Percentiles rank a stretch among this genome's conserved stretches.
These are phyloP conservation scores for Ceratobasidium sp. DNA, from an alignment of 1,284 basidiomycete species.

Conservation along the genomic window DNA sequence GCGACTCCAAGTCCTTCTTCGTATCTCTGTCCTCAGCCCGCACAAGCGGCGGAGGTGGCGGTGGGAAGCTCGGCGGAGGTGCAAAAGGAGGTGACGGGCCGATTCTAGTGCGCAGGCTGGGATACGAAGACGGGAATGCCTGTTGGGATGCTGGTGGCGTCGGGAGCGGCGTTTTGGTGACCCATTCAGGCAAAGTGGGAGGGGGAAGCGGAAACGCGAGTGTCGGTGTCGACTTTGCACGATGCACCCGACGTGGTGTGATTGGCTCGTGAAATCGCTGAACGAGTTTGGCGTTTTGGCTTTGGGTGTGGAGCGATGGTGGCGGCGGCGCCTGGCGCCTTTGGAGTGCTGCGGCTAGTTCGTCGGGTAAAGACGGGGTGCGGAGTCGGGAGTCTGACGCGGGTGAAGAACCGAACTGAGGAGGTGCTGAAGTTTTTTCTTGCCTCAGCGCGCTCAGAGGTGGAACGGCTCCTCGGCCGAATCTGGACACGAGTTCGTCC, in stretches of 20 bases:
- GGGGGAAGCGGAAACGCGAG: constrained; percentile 30
- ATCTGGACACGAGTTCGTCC: constrained; percentile 32
- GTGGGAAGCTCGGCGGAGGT: constrained; percentile 27
- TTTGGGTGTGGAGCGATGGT: background rate
- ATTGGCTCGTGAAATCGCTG: constrained; percentile 31
- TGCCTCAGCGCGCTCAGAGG: constrained; percentile 15
- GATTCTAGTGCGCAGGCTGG: constrained; percentile 7
- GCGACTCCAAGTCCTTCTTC: constrained; percentile 21
- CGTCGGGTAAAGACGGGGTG: constrained; percentile 15
- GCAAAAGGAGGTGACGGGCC: constrained; percentile 26
- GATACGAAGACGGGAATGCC: background rate
- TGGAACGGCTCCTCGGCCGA: constrained; percentile 34
- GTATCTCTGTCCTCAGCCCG: background rate
- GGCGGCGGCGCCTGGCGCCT: background rate
- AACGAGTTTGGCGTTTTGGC: constrained; percentile 17
- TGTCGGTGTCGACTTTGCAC: constrained; percentile 22
- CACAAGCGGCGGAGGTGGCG: constrained; percentile 9
- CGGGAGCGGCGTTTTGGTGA: constrained; percentile 27
- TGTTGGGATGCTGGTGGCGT: constrained; percentile 3
- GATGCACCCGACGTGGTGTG: constrained; percentile 21
- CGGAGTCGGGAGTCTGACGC: background rate
- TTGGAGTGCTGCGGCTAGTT: constrained; percentile 13
- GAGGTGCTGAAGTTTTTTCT: constrained; percentile 29
- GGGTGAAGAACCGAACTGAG: background rate
- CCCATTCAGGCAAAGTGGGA: constrained; percentile 16